These are phyloP conservation scores for Aspergillus sp. DNA, from an alignment of 2,329 filamentous ascomycete species.

Conservation along the genomic window DNA sequence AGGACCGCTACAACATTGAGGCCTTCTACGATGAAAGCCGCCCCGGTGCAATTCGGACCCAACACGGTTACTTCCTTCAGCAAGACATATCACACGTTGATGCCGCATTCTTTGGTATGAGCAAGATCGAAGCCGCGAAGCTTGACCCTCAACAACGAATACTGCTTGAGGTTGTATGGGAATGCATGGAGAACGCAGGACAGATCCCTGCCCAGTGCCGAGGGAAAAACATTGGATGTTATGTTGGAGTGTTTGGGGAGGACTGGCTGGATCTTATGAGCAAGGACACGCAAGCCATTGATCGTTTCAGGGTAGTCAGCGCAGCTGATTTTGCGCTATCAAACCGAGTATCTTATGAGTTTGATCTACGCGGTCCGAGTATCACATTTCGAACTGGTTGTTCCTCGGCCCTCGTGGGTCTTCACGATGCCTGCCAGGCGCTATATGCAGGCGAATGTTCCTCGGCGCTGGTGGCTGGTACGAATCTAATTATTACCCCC, in stretches of 20 bases:
- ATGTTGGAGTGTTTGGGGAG: constrained; percentile 21
- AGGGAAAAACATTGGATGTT: constrained; percentile 30
- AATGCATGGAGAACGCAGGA: constrained; percentile 32
- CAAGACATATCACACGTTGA: constrained; percentile 28
- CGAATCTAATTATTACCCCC: constrained; percentile 35
- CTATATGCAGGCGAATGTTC: constrained; percentile 12
- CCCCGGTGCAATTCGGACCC: constrained; percentile 2
- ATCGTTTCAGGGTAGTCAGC: constrained; percentile 8
- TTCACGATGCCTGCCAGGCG: constrained; percentile 33
- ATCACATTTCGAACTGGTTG: constrained; percentile 38
- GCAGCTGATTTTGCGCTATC: constrained; percentile 6
- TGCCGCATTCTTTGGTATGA: constrained; percentile 25
- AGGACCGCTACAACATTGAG: constrained; percentile 23
- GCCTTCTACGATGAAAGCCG: constrained; percentile 19
- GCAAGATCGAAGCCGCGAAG: constrained; percentile 17
- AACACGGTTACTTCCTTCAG: constrained; percentile 26
- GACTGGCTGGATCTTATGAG: constrained; percentile 21
- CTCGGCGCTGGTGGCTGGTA: constrained; percentile 34
- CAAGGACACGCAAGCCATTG: constrained; percentile 15
- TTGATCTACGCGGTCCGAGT: constrained; percentile 11
- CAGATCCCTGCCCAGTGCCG: constrained; percentile 20
- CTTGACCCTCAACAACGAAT: constrained; percentile 34
- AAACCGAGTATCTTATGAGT: constrained; percentile 6
- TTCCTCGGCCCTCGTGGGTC: constrained; percentile 32
- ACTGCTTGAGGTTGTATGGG: constrained; percentile 30